phyloP scores from a whole-genome alignment of 2,329 filamentous ascomycete genomes.

The Hypoxylon sp. region DNA sequence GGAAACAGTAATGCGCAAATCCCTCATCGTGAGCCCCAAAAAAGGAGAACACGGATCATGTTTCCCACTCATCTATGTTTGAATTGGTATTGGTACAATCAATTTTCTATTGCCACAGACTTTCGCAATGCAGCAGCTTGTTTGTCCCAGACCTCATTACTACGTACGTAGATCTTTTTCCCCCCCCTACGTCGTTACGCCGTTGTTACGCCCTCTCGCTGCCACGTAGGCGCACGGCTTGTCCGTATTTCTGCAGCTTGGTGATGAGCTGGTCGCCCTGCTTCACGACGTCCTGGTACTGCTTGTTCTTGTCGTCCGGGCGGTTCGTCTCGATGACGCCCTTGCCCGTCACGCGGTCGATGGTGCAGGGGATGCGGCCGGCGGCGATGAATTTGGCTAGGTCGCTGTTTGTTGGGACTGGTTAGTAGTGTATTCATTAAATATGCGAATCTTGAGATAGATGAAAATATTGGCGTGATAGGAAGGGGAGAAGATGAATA shows the following conservation, averaged over 20 bases:
- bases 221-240: slow-evolving; percentile 92
- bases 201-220: slow-evolving; percentile 85
- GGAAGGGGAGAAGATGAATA: neutral
- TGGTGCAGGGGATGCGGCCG: slow-evolving; percentile 94
- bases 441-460: neutral
- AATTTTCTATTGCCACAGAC: slow-evolving; percentile 37
- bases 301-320: slow-evolving; percentile 99
- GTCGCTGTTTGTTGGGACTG: slow-evolving; percentile 70
- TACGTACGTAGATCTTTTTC: neutral
- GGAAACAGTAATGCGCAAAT: neutral
- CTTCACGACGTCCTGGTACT: slow-evolving; percentile 97
- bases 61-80: slow-evolving; percentile 22
- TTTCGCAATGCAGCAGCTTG: slow-evolving; percentile 19
- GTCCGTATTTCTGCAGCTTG: slow-evolving; percentile 99
- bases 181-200: slow-evolving; percentile 16
- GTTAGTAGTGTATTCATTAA: neutral
- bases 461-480: neutral
- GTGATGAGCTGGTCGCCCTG: slow-evolving; percentile 98
- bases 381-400: slow-evolving; percentile 97
- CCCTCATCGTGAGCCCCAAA: slow-evolving; percentile 10
- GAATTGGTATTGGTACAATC: slow-evolving; percentile 48
- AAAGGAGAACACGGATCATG: slow-evolving; percentile 1
- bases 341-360: slow-evolving; percentile 95
- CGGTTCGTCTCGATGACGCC: slow-evolving; percentile 98
- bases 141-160: slow-evolving; percentile 4